Base-by-base conservation (phyloP, 768 basidiomycete species). In the Terana coerulea region DNA sequence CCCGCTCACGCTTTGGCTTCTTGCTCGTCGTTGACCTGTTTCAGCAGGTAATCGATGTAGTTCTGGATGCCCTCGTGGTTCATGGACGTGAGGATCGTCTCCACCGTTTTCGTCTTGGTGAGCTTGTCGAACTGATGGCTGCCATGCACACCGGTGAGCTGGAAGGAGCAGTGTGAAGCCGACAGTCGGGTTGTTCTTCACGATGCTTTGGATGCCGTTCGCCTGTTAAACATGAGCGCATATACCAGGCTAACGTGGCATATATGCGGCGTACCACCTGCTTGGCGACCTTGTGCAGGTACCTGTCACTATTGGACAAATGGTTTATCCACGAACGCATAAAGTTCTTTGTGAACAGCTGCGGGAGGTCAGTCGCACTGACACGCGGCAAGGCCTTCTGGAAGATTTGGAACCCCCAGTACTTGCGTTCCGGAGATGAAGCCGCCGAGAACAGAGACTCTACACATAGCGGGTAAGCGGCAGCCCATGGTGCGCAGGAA, bases 261-360 rank as follows among this genome's bases (percentile, higher is more conserved):
- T 36, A 50, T 47, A 22, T 43, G 25, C 34, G 40, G 67, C 85
- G 37, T 59, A 89, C 95, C 64, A 91, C 84, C 66, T 90, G 83
- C 52, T 78, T 79, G 2, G 95, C 91, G 15, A 87, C 85, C 68
- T 91, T 94, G 72, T 95, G 90, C 40, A 98, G 70, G 64, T 93
- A 88, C 45, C 93, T 80, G 67, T 98, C 95, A 39, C 77, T 77
- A 48, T 90, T 85, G 0, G 91, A 88, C 19, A 99, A 76, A 67
- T 98, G 94, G 64, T 95, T 95, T 53, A 95, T 95, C 91, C 95
- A 95, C 31, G 87, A 86, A 31, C 93, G 85, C 88, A 98, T 94
- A 62, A 97, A 90, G 66, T 97, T 94, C 61, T 86, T 87, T 17
- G 91, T 95, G 66, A 99, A 94, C 29, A 98, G 74, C 78, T 91